Percentiles rank a stretch among this genome's conserved stretches.
Evolutionary conservation across 1,139 yeast genomes (phyloP).

Genomic region (Citeromyces hawaiiensis): DNA sequence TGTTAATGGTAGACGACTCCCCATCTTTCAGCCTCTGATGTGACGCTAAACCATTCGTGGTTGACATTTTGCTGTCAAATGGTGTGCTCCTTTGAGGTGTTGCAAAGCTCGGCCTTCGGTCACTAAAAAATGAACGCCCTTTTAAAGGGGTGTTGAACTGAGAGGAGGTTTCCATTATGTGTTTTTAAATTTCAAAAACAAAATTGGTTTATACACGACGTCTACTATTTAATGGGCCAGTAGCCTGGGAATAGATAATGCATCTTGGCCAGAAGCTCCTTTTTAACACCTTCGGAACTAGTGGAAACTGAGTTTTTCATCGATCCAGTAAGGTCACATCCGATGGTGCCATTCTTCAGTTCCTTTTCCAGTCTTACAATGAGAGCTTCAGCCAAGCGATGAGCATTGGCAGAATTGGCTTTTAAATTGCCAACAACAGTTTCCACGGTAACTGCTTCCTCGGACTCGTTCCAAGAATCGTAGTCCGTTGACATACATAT

Average conservation of each 20-base stretch:
- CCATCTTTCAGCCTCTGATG: conserved; percentile 2
- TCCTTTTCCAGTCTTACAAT: conserved; percentile 55
- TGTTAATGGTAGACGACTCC: not conserved
- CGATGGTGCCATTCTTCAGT: conserved; percentile 46
- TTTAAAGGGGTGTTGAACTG: not conserved
- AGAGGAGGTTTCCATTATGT: not conserved
- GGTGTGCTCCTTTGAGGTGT: not conserved
- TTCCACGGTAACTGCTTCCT: conserved; percentile 94
- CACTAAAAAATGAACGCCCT: not conserved
- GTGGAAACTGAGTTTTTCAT: conserved; percentile 81
- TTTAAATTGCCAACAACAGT: conserved; percentile 83
- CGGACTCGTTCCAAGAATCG: conserved; percentile 95
- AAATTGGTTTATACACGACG: not conserved
- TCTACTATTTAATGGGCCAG: conserved; percentile 33
- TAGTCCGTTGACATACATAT: conserved; percentile 98
- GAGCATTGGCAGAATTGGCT: conserved; percentile 83
- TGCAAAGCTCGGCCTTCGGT: not conserved
- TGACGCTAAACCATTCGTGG: conserved; percentile 2
- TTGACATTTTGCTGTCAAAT: not conserved
- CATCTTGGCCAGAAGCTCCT: conserved; percentile 64
- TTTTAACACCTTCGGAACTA: conserved; percentile 59
- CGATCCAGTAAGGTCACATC: conserved; percentile 57
- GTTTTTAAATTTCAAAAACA: not conserved
- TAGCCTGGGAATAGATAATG: conserved; percentile 88
- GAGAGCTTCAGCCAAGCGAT: conserved; percentile 55